These are phyloP conservation scores for Ascochyta fabae DNA, from an alignment of 2,329 filamentous ascomycete species.

Conservation along the genomic window DNA sequence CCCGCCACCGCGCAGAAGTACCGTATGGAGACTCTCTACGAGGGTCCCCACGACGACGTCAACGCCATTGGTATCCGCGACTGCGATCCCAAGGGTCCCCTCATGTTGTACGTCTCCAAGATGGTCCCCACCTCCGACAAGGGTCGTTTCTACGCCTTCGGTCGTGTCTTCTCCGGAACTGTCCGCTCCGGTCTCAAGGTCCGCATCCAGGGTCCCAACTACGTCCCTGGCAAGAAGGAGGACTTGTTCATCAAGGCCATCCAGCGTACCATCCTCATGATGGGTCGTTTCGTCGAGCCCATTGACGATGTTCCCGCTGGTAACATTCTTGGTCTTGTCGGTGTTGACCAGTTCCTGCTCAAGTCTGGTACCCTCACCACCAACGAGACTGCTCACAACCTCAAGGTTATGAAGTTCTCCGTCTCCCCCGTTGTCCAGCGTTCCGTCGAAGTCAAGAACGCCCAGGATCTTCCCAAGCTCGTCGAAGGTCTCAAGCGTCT, in stretches of 20 bases:
- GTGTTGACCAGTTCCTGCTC: conserved; percentile 99
- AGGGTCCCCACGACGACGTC: conserved; percentile 93
- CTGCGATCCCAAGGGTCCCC: conserved; percentile 95
- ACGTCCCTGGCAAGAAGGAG: conserved; percentile 96
- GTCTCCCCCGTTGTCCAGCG: conserved; percentile 98
- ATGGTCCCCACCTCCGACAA: conserved; percentile 99
- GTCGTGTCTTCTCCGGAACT: conserved; percentile 99
- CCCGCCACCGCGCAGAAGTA: conserved; percentile 95
- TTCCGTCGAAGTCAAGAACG: conserved; percentile 99
- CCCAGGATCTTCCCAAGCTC: conserved; percentile 98
- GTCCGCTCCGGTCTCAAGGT: conserved; percentile 98
- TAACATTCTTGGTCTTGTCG: conserved; percentile 99
- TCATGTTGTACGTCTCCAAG: conserved; percentile 99
- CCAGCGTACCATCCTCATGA: conserved; percentile 99
- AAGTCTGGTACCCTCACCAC: conserved; percentile 99
- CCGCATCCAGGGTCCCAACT: conserved; percentile 99
- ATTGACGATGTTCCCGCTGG: conserved; percentile 98
- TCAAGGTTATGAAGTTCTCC: conserved; percentile 99
- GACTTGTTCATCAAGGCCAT: conserved; percentile 99
- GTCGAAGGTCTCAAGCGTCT: conserved; percentile 99
- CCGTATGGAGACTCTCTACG: conserved; percentile 98
- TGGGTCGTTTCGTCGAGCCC: conserved; percentile 98
- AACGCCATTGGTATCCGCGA: conserved; percentile 96
- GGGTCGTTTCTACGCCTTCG: conserved; percentile 99
- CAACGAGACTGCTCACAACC: conserved; percentile 96